phyloP scores from a whole-genome alignment of 331 rosid genomes.

The Pyracantha coccinea region DNA sequence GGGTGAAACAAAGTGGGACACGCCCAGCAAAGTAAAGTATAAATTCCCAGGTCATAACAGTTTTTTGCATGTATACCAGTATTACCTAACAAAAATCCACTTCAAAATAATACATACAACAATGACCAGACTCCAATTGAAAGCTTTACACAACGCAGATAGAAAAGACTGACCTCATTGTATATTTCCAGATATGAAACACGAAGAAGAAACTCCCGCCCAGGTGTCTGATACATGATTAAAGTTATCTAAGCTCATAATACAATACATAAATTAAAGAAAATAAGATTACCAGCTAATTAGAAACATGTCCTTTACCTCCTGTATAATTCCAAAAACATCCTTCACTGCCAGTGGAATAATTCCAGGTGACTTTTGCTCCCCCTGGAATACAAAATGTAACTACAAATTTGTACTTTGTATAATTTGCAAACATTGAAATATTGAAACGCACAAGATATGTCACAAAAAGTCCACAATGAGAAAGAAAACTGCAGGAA shows the following conservation, averaged over 20 bases:
- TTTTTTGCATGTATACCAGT: background rate
- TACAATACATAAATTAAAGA: background rate
- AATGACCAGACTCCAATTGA: background rate
- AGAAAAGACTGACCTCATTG: slow-evolving; percentile 34
- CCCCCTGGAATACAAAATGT: slow-evolving; percentile 28
- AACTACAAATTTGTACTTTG: background rate
- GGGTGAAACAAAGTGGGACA: background rate
- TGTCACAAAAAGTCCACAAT: background rate
- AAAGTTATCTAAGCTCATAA: background rate
- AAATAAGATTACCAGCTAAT: background rate
- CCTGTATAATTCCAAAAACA: slow-evolving; percentile 52
- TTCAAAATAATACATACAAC: background rate
- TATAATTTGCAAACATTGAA: background rate
- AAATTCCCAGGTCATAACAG: background rate
- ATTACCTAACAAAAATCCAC: background rate
- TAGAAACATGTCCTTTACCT: slow-evolving; percentile 21
- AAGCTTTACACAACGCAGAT: background rate
- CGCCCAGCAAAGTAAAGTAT: background rate
- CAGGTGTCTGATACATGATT: slow-evolving; percentile 33
- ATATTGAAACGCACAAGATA: background rate
- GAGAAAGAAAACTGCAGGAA: background rate
- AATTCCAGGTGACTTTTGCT: slow-evolving; percentile 50
- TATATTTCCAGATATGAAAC: slow-evolving; percentile 50
- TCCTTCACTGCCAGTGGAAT: slow-evolving; percentile 50
- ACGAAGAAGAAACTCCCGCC: slow-evolving; percentile 50